A percentile compares a stretch with the other conserved stretches of the same genome.
phyloP scores from a whole-genome alignment of 139 green algal genomes.

The Chlamydomonas sp. region DNA sequence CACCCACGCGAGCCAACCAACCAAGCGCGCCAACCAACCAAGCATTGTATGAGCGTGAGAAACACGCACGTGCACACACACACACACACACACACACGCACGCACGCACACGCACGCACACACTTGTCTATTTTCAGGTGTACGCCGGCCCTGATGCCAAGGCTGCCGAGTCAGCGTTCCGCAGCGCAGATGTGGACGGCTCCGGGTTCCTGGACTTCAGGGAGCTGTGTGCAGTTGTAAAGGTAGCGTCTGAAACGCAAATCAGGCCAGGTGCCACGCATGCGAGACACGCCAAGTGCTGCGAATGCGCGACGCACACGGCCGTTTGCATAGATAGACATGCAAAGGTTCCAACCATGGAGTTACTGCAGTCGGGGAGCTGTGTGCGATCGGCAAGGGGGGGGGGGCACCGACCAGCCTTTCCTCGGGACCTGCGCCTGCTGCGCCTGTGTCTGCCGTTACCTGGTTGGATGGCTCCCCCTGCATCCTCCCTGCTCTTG shows the following conservation, averaged over 20 bases:
- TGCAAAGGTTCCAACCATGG: background rate
- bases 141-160: background rate
- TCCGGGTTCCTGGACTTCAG: constrained; percentile 9
- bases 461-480: no score
- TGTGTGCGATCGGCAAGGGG: background rate
- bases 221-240: constrained; percentile 2
- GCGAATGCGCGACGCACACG: no score
- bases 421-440: background rate
- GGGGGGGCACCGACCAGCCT: background rate
- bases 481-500: no score
- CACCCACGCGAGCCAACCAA: no score
- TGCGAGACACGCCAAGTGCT: background rate
- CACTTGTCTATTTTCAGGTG: no score
- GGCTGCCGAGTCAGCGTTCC: background rate
- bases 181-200: constrained; percentile 1
- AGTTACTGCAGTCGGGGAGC: background rate
- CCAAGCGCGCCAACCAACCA: no score
- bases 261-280: background rate
- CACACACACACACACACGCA: no score
- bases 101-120: no score
- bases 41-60: no score
- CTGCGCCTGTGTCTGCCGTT: background rate
- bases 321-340: background rate
- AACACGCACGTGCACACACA: no score
- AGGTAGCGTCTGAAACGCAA: constrained; percentile 4